Percentiles rank a stretch among this genome's conserved stretches.
Conservation (phyloP, 1,139 yeast species). For the Yamadazyma conglobata region DNA sequence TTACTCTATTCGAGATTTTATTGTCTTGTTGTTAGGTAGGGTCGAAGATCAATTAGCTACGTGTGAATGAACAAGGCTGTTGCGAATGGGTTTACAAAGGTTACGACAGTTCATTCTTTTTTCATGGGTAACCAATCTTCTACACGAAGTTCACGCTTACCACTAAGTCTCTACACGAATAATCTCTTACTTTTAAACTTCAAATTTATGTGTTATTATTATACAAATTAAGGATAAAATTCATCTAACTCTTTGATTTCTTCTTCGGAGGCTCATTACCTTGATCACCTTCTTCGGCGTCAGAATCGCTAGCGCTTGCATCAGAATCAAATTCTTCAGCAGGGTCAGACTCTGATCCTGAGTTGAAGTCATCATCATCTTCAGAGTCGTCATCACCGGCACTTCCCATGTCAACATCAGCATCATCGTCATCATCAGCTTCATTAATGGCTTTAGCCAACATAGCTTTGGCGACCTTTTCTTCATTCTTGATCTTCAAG, state of each 20-base stretch:
- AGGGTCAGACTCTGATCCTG: conserved; percentile 62
- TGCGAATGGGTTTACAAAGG: too few relatives aligned
- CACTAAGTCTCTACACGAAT: too few relatives aligned
- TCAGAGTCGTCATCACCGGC: conserved; percentile 68
- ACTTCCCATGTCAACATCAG: conserved; percentile 69
- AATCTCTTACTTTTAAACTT: too few relatives aligned
- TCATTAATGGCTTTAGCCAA: conserved; percentile 74
- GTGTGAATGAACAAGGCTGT: too few relatives aligned
- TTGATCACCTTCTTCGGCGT: conserved; percentile 33
- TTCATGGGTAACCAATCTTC: too few relatives aligned
- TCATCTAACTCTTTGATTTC: conserved; percentile 33
- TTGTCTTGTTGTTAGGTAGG: too few relatives aligned
- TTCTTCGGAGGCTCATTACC: conserved; percentile 45
- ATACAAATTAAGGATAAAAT: neutral
- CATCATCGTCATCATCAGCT: conserved; percentile 52
- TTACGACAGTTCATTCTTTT: too few relatives aligned
- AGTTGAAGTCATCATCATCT: conserved; percentile 67
- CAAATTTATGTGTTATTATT: neutral
- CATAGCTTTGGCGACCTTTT: conserved; percentile 79
- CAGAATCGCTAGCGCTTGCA: conserved; percentile 39
- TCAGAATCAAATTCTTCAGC: conserved; percentile 90
- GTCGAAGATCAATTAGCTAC: too few relatives aligned
- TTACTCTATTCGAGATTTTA: too few relatives aligned
- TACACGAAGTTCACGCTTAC: too few relatives aligned
- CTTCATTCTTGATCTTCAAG: conserved; percentile 81